Base-by-base conservation (phyloP, 225 moss, liverwort and hornwort species). In the Anthoceros angustus region DNA sequence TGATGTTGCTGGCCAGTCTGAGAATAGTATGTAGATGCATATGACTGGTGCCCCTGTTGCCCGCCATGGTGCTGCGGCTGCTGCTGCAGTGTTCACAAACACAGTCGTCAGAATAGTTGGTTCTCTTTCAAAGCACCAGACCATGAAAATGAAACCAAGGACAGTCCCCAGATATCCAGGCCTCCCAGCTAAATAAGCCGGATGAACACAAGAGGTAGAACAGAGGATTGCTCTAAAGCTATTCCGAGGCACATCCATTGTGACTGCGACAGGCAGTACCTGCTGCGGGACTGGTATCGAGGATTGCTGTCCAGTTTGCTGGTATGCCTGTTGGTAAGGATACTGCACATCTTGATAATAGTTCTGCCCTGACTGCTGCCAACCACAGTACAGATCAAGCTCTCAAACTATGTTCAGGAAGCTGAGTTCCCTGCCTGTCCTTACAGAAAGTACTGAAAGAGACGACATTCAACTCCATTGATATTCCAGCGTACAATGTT, bases 281-380 rank as follows among this genome's bases (percentile, higher is more conserved):
- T 72, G 80, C 42, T 73, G 74, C 64, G 71, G 76, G 26, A 64
- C 16, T 42, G 69, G 42, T 66, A 68, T 39, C 63, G 62, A 64
- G 43, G 74, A 73, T 61, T 48, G 39, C n/a, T 74, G 74, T 41
- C 45, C 42, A 23, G 66, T 16, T 60, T 69, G 77, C 62, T 71
- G 76, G n/a, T 76, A 71, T 55, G 73, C 64, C 63, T 71, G 70
- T 42, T 76, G 76, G 72, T 76, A 74, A 10, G 74, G 45, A 70
- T 74, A 77, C 23, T 74, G 63, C 25, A 68, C 61, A 3, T 66
- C 74, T 42, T 69, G 69, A 67, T 77, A 77, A 64, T 74, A 73
- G 23, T 43, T 69, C 5, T 70, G 66, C 14, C 41, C 65, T 7
- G 66, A 70, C 63, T 79, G 79, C 76, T 80, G 74, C 69, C 41